Conservation (phyloP, 2,329 filamentous ascomycete genomes). For the Cyphellophora europaea region DNA sequence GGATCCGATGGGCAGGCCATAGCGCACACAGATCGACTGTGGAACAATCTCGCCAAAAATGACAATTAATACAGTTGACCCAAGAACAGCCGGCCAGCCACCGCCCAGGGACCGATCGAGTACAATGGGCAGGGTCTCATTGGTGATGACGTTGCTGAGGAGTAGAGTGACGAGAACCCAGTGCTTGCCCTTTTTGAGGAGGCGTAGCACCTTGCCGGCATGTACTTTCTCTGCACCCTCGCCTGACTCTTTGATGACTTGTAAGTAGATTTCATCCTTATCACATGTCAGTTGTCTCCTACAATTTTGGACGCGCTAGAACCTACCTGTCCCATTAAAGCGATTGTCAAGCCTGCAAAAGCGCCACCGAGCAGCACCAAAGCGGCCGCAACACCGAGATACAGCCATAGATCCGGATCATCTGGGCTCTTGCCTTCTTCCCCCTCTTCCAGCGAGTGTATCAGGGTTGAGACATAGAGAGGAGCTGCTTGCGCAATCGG, state of each 20-base stretch:
- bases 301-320: neutral
- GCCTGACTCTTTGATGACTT: slow-evolving; percentile 80
- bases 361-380: slow-evolving; percentile 83
- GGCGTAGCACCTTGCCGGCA: slow-evolving; percentile 66
- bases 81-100: slow-evolving; percentile 86
- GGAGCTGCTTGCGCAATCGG: slow-evolving; percentile 31
- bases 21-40: slow-evolving; percentile 92
- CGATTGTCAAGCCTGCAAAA: slow-evolving; percentile 78
- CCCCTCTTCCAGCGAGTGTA: slow-evolving; percentile 15
- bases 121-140: slow-evolving; percentile 91
- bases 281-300: slow-evolving; percentile 2
- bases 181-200: slow-evolving; percentile 85
- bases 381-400: slow-evolving; percentile 66
- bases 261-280: slow-evolving; percentile 89
- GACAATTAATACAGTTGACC: slow-evolving; percentile 89
- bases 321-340: slow-evolving; percentile 52
- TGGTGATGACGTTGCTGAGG: slow-evolving; percentile 93
- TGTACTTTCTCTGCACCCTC: slow-evolving; percentile 80
- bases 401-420: slow-evolving; percentile 66
- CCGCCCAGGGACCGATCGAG: slow-evolving; percentile 89
- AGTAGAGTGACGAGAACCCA: slow-evolving; percentile 95
- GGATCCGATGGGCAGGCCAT: slow-evolving; percentile 87
- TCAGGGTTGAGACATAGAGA: slow-evolving; percentile 12
- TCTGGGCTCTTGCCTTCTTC: slow-evolving; percentile 43
- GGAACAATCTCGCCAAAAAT: slow-evolving; percentile 97